Evolutionary conservation across 805 yeast genomes (phyloP), one percentile per base, ranked within the genome.

Genomic region (Cyberlindnera subsufficiens): DNA sequence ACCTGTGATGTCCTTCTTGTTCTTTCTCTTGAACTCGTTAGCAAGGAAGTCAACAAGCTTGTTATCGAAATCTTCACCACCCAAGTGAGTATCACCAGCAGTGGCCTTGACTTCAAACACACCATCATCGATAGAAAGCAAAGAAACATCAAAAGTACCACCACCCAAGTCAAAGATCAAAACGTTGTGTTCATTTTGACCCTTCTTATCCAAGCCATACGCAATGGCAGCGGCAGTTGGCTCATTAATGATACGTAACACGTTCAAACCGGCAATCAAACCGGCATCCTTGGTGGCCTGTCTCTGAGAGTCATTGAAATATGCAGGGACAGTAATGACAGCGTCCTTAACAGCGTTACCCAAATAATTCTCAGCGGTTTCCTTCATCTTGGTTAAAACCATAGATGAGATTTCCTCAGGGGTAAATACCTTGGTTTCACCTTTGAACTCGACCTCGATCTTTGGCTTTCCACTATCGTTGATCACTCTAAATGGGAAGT

Each of bases 191-290:
- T 90, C 96, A 46, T 74, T 77, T 40, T 74, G 75, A 53, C 81
- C 78, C 50, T 68, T 69, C 67, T 71, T 71, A 51, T 70, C 75
- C 59, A 91, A 79, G 77, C 98, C 98, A 78, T 91, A 91, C 63
- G 98, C 98, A 72, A 90, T 87, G 55, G 98, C 98, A 60, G 98
- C 98, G 47, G 96, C 96, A 53, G 96, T 86, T 59, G 97, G 96
- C 75, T 89, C 97, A 72, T 89, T 89, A 61, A 90, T 89, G 67
- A 89, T 89, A 74, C 97, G 82, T 68, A 86, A 77, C 49, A 89
- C 96, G 69, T 89, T 89, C 66, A 89, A 77, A 63, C 97, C 97
- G 46, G 96, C 95, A 77, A 89, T 90, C 55, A 84, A 74, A 77
- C 96, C 97, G 47, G 97, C 96, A 68, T 89, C 96, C 77, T 89